Evolutionary conservation across 2,329 filamentous ascomycete genomes (phyloP), one percentile per base, ranked within the genome.

Genomic region (Pseudopyrenochaeta lycopersici): DNA sequence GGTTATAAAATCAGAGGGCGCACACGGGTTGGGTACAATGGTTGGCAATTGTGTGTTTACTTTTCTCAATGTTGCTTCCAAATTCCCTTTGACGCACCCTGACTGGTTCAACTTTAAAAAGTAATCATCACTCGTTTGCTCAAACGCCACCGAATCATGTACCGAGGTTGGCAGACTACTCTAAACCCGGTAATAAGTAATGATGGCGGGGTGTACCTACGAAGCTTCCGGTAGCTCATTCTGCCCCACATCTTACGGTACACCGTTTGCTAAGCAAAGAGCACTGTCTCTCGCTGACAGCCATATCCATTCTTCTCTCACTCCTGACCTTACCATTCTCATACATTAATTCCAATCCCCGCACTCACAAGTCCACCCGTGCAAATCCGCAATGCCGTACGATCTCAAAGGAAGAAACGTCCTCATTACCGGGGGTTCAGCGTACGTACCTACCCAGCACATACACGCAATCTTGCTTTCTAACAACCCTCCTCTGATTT

Each of bases 391-490:
- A 2, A 89, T 89, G 86, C 83, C 85, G 1, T 89, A 89, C 75
- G 76, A 80, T n/a, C 78, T 90, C 39, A 82, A 83, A 60, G 81
- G 79, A 48, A 80, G 85, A 30, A 89, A 87, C 63, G 84, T 89
- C 23, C 80, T 90, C 14, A 79, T 90, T 18, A 89, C 86, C 0
- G 87, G 85, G 39, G 86, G 85, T 41, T 87, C 85, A 40, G 80
- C 85, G 86, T 88, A 76, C 59, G 78, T 58, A 7, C 40, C 11
- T n/a, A n/a, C n/a, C n/a, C n/a, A n/a, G n/a, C n/a, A n/a, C n/a
- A n/a, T n/a, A n/a, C n/a, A n/a, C n/a, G n/a, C n/a, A n/a, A n/a
- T n/a, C n/a, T n/a, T n/a, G n/a, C n/a, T n/a, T n/a, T n/a, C n/a
- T n/a, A n/a, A n/a, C n/a, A n/a, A n/a, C n/a, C n/a, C n/a, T n/a